A percentile compares a stretch with the other conserved stretches of the same genome.
Evolutionary conservation across 2,329 filamentous ascomycete species (phyloP).

Genomic region (Verticillium longisporum): DNA sequence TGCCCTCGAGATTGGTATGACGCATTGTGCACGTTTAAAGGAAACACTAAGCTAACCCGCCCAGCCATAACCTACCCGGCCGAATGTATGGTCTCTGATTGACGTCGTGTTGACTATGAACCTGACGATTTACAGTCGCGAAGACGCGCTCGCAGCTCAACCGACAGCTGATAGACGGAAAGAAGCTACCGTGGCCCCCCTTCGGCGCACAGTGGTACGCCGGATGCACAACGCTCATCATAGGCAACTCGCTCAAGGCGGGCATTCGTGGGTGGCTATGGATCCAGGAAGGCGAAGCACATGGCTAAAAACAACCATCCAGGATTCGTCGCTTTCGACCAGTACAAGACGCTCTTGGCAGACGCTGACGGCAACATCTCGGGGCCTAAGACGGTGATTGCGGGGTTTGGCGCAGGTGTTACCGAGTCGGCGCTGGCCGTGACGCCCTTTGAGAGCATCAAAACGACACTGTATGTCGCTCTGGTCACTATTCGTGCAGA

Average conservation of each 20-base stretch:
- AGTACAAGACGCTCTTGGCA: constrained; percentile 77
- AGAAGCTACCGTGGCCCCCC: constrained; percentile 91
- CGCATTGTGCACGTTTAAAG: background rate
- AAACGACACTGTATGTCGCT: constrained; percentile 71
- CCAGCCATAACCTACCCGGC: constrained; percentile 86
- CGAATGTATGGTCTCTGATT: constrained; percentile 58
- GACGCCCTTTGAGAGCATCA: constrained; percentile 96
- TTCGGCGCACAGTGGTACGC: constrained; percentile 96
- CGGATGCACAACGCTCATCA: constrained; percentile 92
- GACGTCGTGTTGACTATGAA: constrained; percentile 3
- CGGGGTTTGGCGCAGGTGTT: constrained; percentile 89
- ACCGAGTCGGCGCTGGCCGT: constrained; percentile 92
- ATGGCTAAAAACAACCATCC: background rate
- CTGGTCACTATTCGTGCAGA: background rate
- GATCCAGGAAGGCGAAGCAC: background rate
- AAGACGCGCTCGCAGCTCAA: constrained; percentile 96
- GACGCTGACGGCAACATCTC: constrained; percentile 84
- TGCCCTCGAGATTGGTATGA: constrained; percentile 82
- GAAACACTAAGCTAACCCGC: constrained; percentile 15
- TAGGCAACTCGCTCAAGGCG: constrained; percentile 94
- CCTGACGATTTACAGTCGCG: constrained; percentile 53
- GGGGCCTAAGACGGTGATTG: constrained; percentile 83
- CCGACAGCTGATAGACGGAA: constrained; percentile 66
- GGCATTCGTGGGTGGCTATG: constrained; percentile 65
- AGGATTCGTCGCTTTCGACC: constrained; percentile 94